Base-by-base conservation (phyloP, 257 asterid species). In the Plantago major region DNA sequence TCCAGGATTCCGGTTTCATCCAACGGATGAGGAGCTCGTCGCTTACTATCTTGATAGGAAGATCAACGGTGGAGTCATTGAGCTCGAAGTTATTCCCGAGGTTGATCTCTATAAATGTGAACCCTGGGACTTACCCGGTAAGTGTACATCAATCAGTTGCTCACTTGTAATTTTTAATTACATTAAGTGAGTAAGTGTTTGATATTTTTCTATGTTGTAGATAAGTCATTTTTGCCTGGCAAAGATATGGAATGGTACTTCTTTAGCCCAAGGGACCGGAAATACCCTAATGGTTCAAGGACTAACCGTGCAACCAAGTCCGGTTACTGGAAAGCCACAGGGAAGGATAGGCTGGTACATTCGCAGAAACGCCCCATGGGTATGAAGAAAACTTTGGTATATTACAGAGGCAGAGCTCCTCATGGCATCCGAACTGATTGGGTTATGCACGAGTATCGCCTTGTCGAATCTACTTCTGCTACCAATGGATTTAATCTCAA, bases 311-410 rank as follows among this genome's bases (percentile, higher is more conserved):
- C 95, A 14, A 86, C 95, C 7, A 74, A 79, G 49, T 78, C 86
- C 10, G 90, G 95, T 1, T 85, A 85, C 65, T 85, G 95, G 95
- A 85, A 85, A 76, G 95, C 95, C 4, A 86, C 95, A 0, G 95
- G 91, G 5, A 86, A 86, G 45, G 95, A 86, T 38, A 75, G 95
- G 63, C 9, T 72, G 0, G 91, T 86, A 30, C 78, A 69, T 16
- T 86, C 91, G 0, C 83, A 78, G 28, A 75, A 72, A 68, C 76
- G 82, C 66, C 67, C 79, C 6, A 81, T 85, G 0, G 94, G 94
- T 6, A 82, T 80, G 90, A 85, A 85, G 94, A 85, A 85, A 50
- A 85, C 94, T 19, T 76, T 85, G 79, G 94, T 85, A 5, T 85
- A 82, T 65, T 83, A 85, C 67, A 65, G 77, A 65, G 94, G 94